Base-by-base conservation (phyloP, 1,139 yeast species). In the Yamadazyma triangularis region DNA sequence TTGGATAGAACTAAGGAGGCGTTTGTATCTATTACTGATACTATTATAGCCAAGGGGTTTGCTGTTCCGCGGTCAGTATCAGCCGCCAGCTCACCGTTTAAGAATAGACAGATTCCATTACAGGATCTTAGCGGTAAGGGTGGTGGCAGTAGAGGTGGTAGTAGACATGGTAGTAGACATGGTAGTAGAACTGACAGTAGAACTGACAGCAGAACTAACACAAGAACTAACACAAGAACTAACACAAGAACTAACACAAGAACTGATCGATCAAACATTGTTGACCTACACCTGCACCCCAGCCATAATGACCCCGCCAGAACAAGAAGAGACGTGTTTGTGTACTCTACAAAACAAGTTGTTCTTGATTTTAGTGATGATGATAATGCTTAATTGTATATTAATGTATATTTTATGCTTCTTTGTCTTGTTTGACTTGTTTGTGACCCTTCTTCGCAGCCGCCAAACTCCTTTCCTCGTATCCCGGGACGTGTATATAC, bases 401-500 rank as follows among this genome's bases (percentile, higher is more conserved):
- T 25, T 12, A 25, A 13, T 22, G n/a, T 11, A 10, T 22, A 10
- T 22, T 23, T 26, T 14, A 25, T n/a, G n/a, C n/a, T n/a, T n/a
- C n/a, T n/a, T n/a, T n/a, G n/a, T n/a, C n/a, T n/a, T n/a, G n/a
- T n/a, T n/a, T 18, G 13, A 40, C 50, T 39, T 61, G 51, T 11
- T 59, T 62, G 26, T 86, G 95, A 0, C 95, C 95, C 44, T 70
- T 77, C 40, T 70, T 75, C 2, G 97, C 97, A n/a, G 82, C 78
- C 28, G 62, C 58, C 24, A 85, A 60, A 35, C 87, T 77, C 41
- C 70, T 73, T n/a, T 79, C 77, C 47, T 86, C 96, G 42, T 75
- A 80, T 0, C 97, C 98, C 0, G 91, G 85, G 15, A 91, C 74
- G 40, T 81, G 85, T 15, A 86, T 68, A 49, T 91, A 91, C 35